These are phyloP conservation scores for Geotrichum ghanense DNA, from an alignment of 805 yeast genomes.

Conservation along the genomic window DNA sequence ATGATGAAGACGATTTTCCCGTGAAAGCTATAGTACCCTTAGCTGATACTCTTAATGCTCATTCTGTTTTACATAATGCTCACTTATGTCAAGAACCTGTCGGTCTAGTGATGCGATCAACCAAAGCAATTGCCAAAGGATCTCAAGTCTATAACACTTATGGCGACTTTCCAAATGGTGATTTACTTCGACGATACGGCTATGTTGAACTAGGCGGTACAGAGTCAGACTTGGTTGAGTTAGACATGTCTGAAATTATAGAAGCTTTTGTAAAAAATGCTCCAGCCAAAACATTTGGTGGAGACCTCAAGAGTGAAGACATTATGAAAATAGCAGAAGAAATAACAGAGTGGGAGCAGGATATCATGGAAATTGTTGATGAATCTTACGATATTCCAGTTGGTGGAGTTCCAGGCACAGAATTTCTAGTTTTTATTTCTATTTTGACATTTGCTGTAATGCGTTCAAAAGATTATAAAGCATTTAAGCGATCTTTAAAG, in stretches of 20 bases:
- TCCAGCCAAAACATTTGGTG: constrained; percentile 6
- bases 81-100: constrained; percentile 39
- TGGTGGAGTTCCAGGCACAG: constrained; percentile 8
- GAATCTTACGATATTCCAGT: constrained; percentile 16
- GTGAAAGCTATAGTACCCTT: constrained; percentile 84
- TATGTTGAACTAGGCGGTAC: constrained; percentile 71
- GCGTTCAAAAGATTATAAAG: neutral
- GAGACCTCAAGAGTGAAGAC: constrained; percentile 7
- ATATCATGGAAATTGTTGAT: constrained; percentile 12
- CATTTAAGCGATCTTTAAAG: neutral
- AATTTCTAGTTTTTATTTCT: neutral
- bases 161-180: constrained; percentile 88
- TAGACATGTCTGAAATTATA: constrained; percentile 36
- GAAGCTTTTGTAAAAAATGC: constrained; percentile 25
- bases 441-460: constrained; percentile 1
- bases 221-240: constrained; percentile 70
- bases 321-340: constrained; percentile 12
- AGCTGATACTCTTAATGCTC: constrained; percentile 86
- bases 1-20: constrained; percentile 26
- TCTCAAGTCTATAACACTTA: constrained; percentile 81
- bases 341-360: neutral
- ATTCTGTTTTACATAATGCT: constrained; percentile 68
- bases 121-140: constrained; percentile 44
- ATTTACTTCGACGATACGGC: constrained; percentile 81
- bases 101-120: constrained; percentile 61